Percentiles rank a stretch among this genome's conserved stretches.
Evolutionary conservation across 768 basidiomycete species (phyloP).

Genomic region (Trametes coccinea): DNA sequence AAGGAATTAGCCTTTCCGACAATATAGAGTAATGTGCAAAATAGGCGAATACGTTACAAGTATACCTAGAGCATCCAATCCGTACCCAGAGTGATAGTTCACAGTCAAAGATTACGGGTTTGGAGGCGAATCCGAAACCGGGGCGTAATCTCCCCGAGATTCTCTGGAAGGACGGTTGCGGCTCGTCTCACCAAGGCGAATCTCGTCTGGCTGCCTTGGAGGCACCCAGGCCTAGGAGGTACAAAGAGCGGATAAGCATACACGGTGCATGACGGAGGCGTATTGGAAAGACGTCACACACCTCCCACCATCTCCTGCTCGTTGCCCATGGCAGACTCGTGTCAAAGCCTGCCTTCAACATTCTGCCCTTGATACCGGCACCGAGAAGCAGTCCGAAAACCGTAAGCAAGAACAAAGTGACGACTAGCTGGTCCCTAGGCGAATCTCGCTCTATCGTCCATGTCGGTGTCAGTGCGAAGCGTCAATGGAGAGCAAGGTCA

Average conservation of each 20-base stretch:
- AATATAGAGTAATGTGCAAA: neutral
- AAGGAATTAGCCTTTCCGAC: too few species aligned
- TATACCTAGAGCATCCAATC: slow-evolving; percentile 16
- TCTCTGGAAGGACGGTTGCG: slow-evolving; percentile 30
- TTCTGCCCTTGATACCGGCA: slow-evolving; percentile 81
- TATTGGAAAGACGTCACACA: slow-evolving; percentile 32
- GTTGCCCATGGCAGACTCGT: slow-evolving; percentile 62
- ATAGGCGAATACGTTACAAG: slow-evolving; percentile 12
- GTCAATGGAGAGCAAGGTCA: slow-evolving; percentile 13
- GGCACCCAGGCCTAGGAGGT: slow-evolving; percentile 47
- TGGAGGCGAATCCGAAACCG: slow-evolving; percentile 37
- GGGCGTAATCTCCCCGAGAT: slow-evolving; percentile 47
- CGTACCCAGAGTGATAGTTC: neutral
- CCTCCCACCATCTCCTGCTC: slow-evolving; percentile 84
- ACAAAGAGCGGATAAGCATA: slow-evolving; percentile 10
- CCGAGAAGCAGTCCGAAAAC: slow-evolving; percentile 84
- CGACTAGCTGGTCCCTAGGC: slow-evolving; percentile 91
- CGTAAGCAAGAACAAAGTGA: slow-evolving; percentile 85
- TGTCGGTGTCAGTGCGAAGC: slow-evolving; percentile 9
- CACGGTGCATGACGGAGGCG: slow-evolving; percentile 11
- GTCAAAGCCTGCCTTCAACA: slow-evolving; percentile 75
- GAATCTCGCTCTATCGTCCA: slow-evolving; percentile 77
- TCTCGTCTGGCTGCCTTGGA: slow-evolving; percentile 51
- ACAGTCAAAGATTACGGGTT: slow-evolving; percentile 4
- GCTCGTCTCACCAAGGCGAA: slow-evolving; percentile 41